Base-by-base conservation (phyloP, 2,329 filamentous ascomycete genomes). In the Zalaria sp. region DNA sequence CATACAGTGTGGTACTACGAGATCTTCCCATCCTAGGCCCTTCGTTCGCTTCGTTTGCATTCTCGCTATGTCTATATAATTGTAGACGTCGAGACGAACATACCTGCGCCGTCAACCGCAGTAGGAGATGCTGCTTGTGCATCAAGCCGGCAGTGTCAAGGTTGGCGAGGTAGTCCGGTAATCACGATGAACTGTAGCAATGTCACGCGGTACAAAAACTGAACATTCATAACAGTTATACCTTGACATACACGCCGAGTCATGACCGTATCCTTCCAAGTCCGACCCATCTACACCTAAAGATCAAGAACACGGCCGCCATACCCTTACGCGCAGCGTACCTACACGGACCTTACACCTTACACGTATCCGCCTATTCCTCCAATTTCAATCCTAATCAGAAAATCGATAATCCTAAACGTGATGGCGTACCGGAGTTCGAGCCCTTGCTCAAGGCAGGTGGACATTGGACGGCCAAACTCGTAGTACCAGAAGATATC, bases 381-480 rank as follows among this genome's bases (percentile, higher is more conserved):
- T 72, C 83, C 10, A 76, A 72, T 37, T 96, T 91, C 66, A 74
- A 88, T 53, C 86, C 89, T 2, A 87, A 94, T 62, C 68, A 72
- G 49, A 87, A 85, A 57, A 79, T 83, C 51, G 75, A 79, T 44
- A 71, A 80, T 40, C 73, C 81, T 1, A 73, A 78, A 40, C 69
- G 71, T 40, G 79, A 87, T 64, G 85, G 84, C 37, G 73, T 81
- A 1, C 91, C 91, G 10, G 83, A 93, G 53, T 98, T 91, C 55
- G 91, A 98, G 63, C 89, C 91, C 37, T 89, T 94, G 68, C 73
- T 98, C 57, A 96, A 96, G 68, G 88, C 91, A 5, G 91, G 88
- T 27, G 88, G 86, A 5, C 78, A 73, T 37, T 98, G 88, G 83
- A 76, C 79, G 52, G 83, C 85, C 44, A 77, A 79, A 55, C 72